A percentile compares a stretch with the other conserved stretches of the same genome.
Conservation (phyloP, 305 asterid species). For the Coffea humblotiana region DNA sequence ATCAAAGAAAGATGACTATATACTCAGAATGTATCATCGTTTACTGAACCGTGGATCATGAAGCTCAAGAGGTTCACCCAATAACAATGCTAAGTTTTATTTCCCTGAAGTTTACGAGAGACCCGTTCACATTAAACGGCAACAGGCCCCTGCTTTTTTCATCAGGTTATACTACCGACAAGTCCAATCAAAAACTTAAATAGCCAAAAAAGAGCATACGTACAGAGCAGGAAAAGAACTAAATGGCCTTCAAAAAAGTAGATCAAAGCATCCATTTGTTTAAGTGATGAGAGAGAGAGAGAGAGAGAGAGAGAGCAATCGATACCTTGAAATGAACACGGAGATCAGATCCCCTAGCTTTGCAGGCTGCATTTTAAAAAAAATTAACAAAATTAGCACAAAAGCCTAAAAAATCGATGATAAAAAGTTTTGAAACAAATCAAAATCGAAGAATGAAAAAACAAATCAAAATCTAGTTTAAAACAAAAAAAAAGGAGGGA, state of each 20-base stretch:
- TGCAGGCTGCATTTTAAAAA: constrained; percentile 60
- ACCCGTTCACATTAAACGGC: constrained; percentile 37
- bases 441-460: neutral
- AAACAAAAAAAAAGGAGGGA: neutral
- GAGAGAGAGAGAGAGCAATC: neutral
- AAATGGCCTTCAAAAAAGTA: neutral
- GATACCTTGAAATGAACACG: constrained; percentile 82
- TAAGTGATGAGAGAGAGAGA: neutral
- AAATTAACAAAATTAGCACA: neutral
- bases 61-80: constrained; percentile 45
- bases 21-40: constrained; percentile 31
- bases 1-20: no score
- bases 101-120: constrained; percentile 66
- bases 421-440: neutral
- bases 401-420: no score
- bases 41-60: constrained; percentile 47
- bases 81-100: constrained; percentile 37
- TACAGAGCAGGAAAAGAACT: neutral
- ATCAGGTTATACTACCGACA: constrained; percentile 30
- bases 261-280: neutral
- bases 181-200: neutral
- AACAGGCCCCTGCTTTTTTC: constrained; percentile 62
- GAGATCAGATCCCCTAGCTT: constrained; percentile 73
- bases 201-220: neutral
- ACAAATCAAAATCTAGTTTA: neutral